A percentile compares a stretch with the other conserved stretches of the same genome.
phyloP scores from a whole-genome alignment of 108 stramenopile genomes.

The Hondaea fermentalgiana region DNA sequence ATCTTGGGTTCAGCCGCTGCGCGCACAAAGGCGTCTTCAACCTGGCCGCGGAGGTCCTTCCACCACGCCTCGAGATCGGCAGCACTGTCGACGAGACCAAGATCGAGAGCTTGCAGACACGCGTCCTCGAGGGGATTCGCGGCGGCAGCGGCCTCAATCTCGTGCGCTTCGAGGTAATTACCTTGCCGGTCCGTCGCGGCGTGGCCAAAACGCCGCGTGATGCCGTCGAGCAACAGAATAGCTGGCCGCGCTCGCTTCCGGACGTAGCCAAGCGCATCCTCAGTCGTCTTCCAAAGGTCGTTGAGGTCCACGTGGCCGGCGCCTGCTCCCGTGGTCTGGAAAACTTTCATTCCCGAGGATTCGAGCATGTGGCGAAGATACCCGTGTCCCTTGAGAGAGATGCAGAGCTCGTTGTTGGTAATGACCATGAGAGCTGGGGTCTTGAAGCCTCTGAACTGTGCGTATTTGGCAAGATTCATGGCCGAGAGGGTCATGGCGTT shows the following conservation, averaged over 20 bases:
- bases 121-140: conserved; percentile 46
- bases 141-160: conserved; percentile 42
- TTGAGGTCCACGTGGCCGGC: conserved; percentile 41
- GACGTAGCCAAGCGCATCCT: conserved; percentile 50
- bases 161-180: conserved; percentile 51
- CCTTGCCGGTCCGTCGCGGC: conserved; percentile 72
- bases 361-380: conserved; percentile 28
- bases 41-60: conserved; percentile 42
- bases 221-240: conserved; percentile 51
- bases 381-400: conserved; percentile 55
- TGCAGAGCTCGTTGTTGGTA: conserved; percentile 67
- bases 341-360: conserved; percentile 26
- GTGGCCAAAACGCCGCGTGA: conserved; percentile 71
- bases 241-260: conserved; percentile 54
- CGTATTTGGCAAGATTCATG: conserved; percentile 62
- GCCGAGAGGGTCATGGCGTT: conserved; percentile 70
- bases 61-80: conserved; percentile 44
- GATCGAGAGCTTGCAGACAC: conserved; percentile 50
- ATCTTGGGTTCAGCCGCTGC: conserved; percentile 68
- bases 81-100: conserved; percentile 26
- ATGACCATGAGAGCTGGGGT: conserved; percentile 71
- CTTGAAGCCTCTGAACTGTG: conserved; percentile 53
- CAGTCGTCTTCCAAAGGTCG: conserved; percentile 61
- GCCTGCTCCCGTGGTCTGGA: conserved; percentile 49
- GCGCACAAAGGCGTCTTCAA: conserved; percentile 43